Evolutionary conservation across 1,284 basidiomycete genomes (phyloP).

Genomic region (Marasmius sp.): DNA sequence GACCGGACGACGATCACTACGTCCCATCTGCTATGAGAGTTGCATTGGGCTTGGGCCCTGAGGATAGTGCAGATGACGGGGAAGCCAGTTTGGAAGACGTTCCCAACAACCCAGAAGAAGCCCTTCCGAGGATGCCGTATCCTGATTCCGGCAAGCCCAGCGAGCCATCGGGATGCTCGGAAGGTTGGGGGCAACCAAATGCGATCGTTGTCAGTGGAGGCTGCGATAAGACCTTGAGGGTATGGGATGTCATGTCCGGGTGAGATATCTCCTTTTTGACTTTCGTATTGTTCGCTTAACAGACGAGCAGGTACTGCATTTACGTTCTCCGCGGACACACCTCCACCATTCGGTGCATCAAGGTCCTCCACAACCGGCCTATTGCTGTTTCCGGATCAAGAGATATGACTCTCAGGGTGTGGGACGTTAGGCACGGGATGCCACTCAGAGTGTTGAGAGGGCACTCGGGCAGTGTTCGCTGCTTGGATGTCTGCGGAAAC

Average conservation of each 20-base stretch:
- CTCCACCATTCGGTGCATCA: slow-evolving; percentile 90
- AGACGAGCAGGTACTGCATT: slow-evolving; percentile 62
- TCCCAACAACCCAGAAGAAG: background rate
- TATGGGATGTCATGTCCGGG: slow-evolving; percentile 92
- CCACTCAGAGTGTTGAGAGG: slow-evolving; percentile 74
- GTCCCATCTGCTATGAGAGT: slow-evolving; percentile 15
- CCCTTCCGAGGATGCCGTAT: background rate
- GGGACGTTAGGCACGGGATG: slow-evolving; percentile 86
- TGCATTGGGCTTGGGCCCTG: slow-evolving; percentile 16
- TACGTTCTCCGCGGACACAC: slow-evolving; percentile 84
- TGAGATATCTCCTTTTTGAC: slow-evolving; percentile 33
- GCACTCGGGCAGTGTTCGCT: slow-evolving; percentile 83
- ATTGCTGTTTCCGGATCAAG: slow-evolving; percentile 90
- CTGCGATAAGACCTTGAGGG: slow-evolving; percentile 86
- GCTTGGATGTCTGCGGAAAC: slow-evolving; percentile 84
- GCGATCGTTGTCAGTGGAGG: slow-evolving; percentile 52
- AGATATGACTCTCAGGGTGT: slow-evolving; percentile 86
- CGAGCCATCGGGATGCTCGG: slow-evolving; percentile 62
- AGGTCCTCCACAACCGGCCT: slow-evolving; percentile 84
- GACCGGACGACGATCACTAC: slow-evolving; percentile 9
- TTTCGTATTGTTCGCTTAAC: background rate
- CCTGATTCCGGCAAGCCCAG: slow-evolving; percentile 41
- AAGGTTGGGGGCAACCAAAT: slow-evolving; percentile 58
- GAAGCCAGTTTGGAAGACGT: slow-evolving; percentile 5
- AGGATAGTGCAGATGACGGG: slow-evolving; percentile 8